Evolutionary conservation across 2,329 filamentous ascomycete species (phyloP).

Genomic region (Phyllachora maydis): DNA sequence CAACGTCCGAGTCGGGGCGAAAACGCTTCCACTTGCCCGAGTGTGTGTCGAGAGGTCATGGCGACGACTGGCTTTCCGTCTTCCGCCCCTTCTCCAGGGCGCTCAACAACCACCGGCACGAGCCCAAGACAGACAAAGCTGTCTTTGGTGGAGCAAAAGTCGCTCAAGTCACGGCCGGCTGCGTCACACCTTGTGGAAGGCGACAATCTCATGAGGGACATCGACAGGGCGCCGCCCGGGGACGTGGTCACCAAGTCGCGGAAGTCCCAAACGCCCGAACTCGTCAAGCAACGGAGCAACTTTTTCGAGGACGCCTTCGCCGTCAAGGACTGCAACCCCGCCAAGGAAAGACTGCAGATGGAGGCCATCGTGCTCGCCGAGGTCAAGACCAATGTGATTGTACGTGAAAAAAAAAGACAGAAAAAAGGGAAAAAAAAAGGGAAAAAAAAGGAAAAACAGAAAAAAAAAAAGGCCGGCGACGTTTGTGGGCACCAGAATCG

Average conservation of each 20-base stretch:
- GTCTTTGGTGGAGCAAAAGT: slow-evolving; percentile 13
- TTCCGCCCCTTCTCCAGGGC: not conserved
- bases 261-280: slow-evolving; percentile 11
- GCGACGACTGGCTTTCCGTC: no score
- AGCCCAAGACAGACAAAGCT: slow-evolving; percentile 2
- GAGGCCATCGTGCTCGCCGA: slow-evolving; percentile 42
- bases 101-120: not conserved
- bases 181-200: slow-evolving; percentile 14
- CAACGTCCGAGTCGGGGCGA: no score
- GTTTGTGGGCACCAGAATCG: not conserved
- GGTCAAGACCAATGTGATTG: slow-evolving; percentile 41
- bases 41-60: no score
- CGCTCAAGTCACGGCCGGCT: slow-evolving; percentile 5
- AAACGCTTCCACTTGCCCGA: no score
- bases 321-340: slow-evolving; percentile 10
- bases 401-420: no score
- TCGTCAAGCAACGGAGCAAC: slow-evolving; percentile 16
- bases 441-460: no score
- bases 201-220: slow-evolving; percentile 15
- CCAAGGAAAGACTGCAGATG: slow-evolving; percentile 24
- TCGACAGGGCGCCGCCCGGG: slow-evolving; percentile 17
- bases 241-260: slow-evolving; percentile 11
- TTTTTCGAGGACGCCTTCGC: slow-evolving; percentile 25
- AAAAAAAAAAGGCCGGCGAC: no score
- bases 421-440: no score